phyloP scores from a whole-genome alignment of 2,329 filamentous ascomycete species.

The Hymenoscyphus scutula region DNA sequence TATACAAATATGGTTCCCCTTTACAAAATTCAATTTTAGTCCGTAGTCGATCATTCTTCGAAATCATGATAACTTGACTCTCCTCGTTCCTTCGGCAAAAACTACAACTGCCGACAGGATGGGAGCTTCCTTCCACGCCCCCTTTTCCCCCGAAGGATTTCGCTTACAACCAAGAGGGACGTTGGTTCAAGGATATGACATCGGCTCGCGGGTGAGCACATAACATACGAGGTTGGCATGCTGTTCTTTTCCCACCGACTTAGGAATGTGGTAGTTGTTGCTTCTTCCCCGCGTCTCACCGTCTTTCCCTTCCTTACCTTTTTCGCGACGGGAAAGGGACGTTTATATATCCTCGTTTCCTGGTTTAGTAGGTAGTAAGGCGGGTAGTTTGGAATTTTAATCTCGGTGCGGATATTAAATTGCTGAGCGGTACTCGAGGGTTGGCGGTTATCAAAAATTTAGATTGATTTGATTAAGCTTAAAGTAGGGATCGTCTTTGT shows the following conservation, averaged over 20 bases:
- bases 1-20: neutral
- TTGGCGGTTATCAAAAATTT: neutral
- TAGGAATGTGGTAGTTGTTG: neutral
- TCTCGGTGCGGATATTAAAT: neutral
- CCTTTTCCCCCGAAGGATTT: slow-evolving; percentile 8
- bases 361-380: slow-evolving; percentile 1
- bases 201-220: neutral
- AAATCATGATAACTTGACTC: neutral
- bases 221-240: neutral
- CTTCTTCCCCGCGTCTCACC: neutral
- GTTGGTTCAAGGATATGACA: neutral
- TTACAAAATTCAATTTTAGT: neutral
- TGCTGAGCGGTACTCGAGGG: no score
- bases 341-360: neutral
- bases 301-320: no score
- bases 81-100: no score
- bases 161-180: slow-evolving; percentile 1
- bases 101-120: no score
- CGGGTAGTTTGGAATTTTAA: neutral
- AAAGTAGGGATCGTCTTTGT: slow-evolving; percentile 1
- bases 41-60: neutral
- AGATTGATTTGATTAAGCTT: slow-evolving; percentile 1
- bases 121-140: neutral
- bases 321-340: neutral
- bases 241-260: neutral